Base-by-base conservation (phyloP, 169 alveolate species). In the Plasmodium falciparum region DNA sequence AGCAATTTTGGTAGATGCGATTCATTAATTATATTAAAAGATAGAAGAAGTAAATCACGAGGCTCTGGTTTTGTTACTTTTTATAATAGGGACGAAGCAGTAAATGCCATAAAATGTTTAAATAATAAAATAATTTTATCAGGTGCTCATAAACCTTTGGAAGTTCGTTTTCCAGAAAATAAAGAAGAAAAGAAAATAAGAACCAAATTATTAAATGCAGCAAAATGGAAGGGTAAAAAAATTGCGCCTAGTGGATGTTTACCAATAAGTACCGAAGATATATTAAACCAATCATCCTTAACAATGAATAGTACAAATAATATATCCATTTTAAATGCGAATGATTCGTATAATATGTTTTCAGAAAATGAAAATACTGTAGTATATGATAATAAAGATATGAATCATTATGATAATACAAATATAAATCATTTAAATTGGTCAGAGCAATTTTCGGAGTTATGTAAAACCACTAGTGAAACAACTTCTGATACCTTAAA, bases 41-140 rank as follows among this genome's bases (percentile, higher is more conserved):
- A 86, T 22, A 86, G 92, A 58, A 70, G 88, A 74, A 71, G 88
- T 66, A 86, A 86, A 24, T 86, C 92, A 15, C 59, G 92, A 52
- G 92, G 92, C 5, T 86, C 92, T 6, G 92, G 92, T 59, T 86
- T 86, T 73, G 92, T 86, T 73, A 86, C 92, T 50, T 86, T 86
- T 86, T 86, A 86, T 43, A 73, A 86, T 29, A 59, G 61, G 70
- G 33, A 86, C 4, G 92, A 86, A 45, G 92, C 92, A 24, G 61
- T 86, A 33, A 86, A 86, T 65, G 92, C 92, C 9, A 86, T 86
- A 5, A 86, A 86, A 62, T 33, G 45, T 73, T 71, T 86, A 49
- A 86, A 86, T 86, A 86, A 86, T 62, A 86, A 86, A 73, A 86
- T 86, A 11, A 86, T 73, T 20, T 71, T 86, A 56, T 73, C 92